These are phyloP conservation scores for Clathrospora elynae DNA, from an alignment of 2,329 filamentous ascomycete genomes.

Conservation along the genomic window DNA sequence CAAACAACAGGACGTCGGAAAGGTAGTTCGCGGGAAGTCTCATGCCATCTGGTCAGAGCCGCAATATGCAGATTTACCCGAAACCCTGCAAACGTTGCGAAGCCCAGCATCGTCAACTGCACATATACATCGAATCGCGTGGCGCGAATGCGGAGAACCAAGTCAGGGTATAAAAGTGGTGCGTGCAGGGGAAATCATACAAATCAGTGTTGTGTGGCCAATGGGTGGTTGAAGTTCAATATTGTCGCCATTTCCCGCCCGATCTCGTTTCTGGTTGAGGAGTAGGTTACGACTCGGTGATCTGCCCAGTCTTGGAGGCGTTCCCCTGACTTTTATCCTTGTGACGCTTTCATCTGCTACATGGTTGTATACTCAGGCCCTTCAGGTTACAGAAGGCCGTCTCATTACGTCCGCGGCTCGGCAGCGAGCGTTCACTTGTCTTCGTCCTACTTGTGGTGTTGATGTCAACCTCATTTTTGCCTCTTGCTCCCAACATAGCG, in stretches of 20 bases:
- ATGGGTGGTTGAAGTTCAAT: background rate
- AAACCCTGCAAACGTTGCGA: constrained; percentile 7
- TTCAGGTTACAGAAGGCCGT: background rate
- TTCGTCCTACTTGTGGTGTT: constrained; percentile 5
- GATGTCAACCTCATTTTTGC: constrained; percentile 1
- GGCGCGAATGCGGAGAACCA: constrained; percentile 16
- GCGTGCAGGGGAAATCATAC: constrained; percentile 4
- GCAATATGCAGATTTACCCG: constrained; percentile 11
- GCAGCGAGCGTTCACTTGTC: constrained; percentile 4
- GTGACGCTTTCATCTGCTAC: too few relatives aligned
- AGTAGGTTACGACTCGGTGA: too few relatives aligned
- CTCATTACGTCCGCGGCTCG: background rate
- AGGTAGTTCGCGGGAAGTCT: constrained; percentile 11
- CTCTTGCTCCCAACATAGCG: background rate
- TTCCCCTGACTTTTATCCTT: too few relatives aligned
- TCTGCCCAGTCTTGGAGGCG: too few relatives aligned
- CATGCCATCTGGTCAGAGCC: constrained; percentile 6
- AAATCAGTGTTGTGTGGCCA: constrained; percentile 4
- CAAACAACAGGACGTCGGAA: background rate
- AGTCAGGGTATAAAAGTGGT: background rate
- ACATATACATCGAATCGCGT: constrained; percentile 1
- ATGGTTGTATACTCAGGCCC: too few relatives aligned
- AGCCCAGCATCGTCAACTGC: constrained; percentile 1
- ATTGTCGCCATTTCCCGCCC: background rate
- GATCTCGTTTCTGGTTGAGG: too few relatives aligned